phyloP scores from a whole-genome alignment of 805 yeast genomes.

The Wickerhamiella shivajii region DNA sequence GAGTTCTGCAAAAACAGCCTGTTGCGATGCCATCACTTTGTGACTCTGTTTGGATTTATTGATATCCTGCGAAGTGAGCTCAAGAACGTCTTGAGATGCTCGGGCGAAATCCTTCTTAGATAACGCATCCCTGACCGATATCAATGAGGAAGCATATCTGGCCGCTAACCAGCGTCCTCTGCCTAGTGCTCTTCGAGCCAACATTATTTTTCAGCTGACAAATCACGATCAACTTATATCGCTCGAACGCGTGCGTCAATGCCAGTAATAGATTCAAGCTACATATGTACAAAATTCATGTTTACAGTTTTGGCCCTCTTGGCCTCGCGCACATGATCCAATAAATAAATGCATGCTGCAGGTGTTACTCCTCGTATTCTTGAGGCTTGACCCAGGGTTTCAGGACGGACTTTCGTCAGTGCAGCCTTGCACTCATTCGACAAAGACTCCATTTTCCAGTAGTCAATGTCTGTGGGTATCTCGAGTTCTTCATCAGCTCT shows the following conservation, averaged over 20 bases:
- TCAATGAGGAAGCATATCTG: no score
- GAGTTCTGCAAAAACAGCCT: no score
- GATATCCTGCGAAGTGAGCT: no score
- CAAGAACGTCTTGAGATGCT: no score
- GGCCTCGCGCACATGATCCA: slow-evolving; percentile 23
- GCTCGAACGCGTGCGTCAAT: no score
- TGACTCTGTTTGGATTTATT: no score
- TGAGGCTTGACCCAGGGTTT: slow-evolving; percentile 88
- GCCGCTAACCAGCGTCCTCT: no score
- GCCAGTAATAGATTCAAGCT: background rate
- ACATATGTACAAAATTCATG: background rate
- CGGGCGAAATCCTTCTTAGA: no score
- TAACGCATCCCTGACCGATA: no score
- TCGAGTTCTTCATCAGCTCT: slow-evolving; percentile 64
- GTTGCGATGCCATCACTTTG: no score
- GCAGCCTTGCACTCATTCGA: slow-evolving; percentile 60
- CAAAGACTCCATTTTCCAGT: slow-evolving; percentile 43
- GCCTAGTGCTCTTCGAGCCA: no score
- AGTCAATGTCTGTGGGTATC: slow-evolving; percentile 58
- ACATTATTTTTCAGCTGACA: slow-evolving; percentile 9
- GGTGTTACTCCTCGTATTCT: slow-evolving; percentile 93
- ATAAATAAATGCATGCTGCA: slow-evolving; percentile 73
- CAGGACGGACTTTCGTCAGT: slow-evolving; percentile 64
- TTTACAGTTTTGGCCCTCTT: background rate
- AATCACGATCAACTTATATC: background rate